Evolutionary conservation across 257 asterid genomes (phyloP).

Genomic region (Ilex aquifolium): DNA sequence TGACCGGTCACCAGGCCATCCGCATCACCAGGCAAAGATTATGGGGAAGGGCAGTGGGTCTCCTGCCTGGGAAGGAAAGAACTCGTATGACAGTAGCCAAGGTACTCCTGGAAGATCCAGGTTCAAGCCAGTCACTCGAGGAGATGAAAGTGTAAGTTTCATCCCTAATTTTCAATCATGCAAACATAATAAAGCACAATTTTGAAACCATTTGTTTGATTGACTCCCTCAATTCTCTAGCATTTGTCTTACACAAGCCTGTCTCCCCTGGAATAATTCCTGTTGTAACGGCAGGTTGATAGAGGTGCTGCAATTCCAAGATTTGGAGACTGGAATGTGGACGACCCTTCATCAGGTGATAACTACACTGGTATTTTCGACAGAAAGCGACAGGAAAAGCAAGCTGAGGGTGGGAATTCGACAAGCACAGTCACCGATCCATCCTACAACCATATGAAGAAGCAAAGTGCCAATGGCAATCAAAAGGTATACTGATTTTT

Average conservation of each 20-base stretch:
- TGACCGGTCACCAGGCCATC: slow-evolving; percentile 71
- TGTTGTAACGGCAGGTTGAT: neutral
- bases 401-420: neutral
- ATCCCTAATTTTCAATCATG: too few species aligned
- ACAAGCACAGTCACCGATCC: neutral
- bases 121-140: slow-evolving; percentile 31
- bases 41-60: slow-evolving; percentile 43
- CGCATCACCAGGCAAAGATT: slow-evolving; percentile 42
- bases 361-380: neutral
- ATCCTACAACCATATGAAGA: neutral
- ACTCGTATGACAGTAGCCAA: slow-evolving; percentile 38
- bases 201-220: neutral
- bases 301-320: neutral
- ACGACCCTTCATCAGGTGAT: neutral
- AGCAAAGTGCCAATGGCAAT: neutral
- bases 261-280: neutral
- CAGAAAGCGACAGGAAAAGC: neutral
- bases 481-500: neutral
- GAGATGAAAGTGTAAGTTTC: slow-evolving; percentile 62
- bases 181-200: neutral
- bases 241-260: too few species aligned
- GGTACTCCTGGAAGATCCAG: slow-evolving; percentile 52
- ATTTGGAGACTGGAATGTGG: neutral
- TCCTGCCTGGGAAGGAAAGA: slow-evolving; percentile 62
- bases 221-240: neutral